These are phyloP conservation scores for Dichotomocladium elegans DNA, from an alignment of 371 early-diverging fungal species.

Conservation along the genomic window DNA sequence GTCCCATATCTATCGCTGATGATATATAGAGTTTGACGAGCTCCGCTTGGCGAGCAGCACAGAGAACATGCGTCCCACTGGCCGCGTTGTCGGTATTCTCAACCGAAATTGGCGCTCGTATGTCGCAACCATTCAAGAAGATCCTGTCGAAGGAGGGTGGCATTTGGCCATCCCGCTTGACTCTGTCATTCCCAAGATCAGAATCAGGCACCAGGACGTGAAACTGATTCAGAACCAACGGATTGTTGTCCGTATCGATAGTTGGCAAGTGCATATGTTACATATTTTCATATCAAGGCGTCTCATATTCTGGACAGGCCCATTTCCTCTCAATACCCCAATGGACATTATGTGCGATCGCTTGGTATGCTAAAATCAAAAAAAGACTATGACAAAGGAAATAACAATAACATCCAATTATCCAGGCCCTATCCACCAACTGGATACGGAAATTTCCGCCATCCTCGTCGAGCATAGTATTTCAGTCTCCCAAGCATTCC, in stretches of 20 bases:
- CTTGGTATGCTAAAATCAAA: conserved; percentile 44
- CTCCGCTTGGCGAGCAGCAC: conserved; percentile 1
- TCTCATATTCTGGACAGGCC: conserved; percentile 28
- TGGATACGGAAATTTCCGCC: conserved; percentile 74
- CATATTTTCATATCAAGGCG: not conserved
- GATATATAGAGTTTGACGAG: conserved; percentile 8
- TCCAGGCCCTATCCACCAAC: conserved; percentile 59
- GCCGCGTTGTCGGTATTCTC: conserved; percentile 76
- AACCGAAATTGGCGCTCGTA: conserved; percentile 89
- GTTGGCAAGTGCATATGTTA: conserved; percentile 56
- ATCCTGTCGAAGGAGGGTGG: conserved; percentile 53
- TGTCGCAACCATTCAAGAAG: conserved; percentile 82
- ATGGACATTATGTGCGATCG: conserved; percentile 86
- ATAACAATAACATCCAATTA: conserved; percentile 18
- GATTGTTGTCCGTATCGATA: conserved; percentile 88
- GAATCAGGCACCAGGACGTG: conserved; percentile 82
- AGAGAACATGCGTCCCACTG: conserved; percentile 42
- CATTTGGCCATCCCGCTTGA: conserved; percentile 83
- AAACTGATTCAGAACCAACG: conserved; percentile 65
- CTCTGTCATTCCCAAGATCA: conserved; percentile 82
- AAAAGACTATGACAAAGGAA: not conserved
- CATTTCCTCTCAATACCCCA: conserved; percentile 72
- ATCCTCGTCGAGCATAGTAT: conserved; percentile 78
- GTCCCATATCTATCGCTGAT: too few species aligned
- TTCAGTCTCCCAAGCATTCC: conserved; percentile 68